phyloP scores from a whole-genome alignment of 2,329 filamentous ascomycete genomes.

The Lecanicillium sp. region DNA sequence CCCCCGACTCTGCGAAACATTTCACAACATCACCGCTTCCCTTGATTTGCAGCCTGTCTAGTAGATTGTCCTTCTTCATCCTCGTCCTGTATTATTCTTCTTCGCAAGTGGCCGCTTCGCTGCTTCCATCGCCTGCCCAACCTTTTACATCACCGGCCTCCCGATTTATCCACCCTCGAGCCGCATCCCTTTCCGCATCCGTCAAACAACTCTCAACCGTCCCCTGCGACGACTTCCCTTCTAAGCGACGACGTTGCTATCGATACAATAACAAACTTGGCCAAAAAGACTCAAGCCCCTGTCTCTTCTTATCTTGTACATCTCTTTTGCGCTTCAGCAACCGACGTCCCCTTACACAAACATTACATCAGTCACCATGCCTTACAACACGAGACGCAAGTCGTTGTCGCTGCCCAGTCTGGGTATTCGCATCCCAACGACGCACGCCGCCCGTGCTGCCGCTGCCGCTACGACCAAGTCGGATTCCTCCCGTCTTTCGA shows the following conservation, averaged over 20 bases:
- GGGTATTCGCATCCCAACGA: slow-evolving; percentile 78
- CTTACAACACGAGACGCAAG: slow-evolving; percentile 95
- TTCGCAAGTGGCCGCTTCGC: no score
- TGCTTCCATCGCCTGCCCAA: no score
- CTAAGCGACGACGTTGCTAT: slow-evolving; percentile 11
- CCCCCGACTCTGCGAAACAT: slow-evolving; percentile 7
- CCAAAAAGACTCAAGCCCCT: not conserved
- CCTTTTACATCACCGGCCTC: not conserved
- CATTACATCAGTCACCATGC: slow-evolving; percentile 49
- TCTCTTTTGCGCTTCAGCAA: not conserved
- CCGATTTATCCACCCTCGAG: slow-evolving; percentile 1
- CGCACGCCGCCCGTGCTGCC: slow-evolving; percentile 53
- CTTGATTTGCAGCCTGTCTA: not conserved
- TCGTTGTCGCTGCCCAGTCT: slow-evolving; percentile 88
- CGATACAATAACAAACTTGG: slow-evolving; percentile 11
- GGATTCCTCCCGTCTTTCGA: slow-evolving; percentile 7
- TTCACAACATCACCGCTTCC: slow-evolving; percentile 9
- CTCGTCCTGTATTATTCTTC: no score
- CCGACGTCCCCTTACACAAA: not conserved
- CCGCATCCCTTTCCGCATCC: slow-evolving; percentile 8
- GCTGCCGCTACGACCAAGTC: slow-evolving; percentile 33
- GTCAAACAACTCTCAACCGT: not conserved
- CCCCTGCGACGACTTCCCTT: not conserved
- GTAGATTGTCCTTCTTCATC: not conserved
- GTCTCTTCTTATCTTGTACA: not conserved